Conservation (phyloP, 345 rosid genomes). For the Sapria himalayana region DNA sequence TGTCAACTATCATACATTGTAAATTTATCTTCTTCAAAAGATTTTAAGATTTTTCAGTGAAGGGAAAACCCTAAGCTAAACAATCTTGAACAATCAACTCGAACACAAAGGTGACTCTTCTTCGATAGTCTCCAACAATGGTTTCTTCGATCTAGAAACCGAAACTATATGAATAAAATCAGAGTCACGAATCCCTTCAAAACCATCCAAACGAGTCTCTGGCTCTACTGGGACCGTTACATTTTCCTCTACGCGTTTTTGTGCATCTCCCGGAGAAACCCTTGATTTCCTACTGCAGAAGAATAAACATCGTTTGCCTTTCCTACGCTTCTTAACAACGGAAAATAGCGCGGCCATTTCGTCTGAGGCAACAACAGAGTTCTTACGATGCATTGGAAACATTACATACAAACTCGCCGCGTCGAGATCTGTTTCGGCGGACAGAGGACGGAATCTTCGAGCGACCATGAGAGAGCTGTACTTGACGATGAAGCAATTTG, state of each 20-base stretch:
- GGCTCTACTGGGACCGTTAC: neutral
- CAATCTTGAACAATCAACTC: too few species aligned
- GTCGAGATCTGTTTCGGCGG: slow-evolving; percentile 67
- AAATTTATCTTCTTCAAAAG: too few species aligned
- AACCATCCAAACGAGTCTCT: slow-evolving; percentile 32
- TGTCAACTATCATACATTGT: too few species aligned
- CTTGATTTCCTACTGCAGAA: slow-evolving; percentile 13
- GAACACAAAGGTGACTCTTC: slow-evolving; percentile 33
- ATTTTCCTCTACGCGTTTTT: neutral
- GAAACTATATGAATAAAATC: slow-evolving; percentile 45
- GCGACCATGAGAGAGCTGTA: slow-evolving; percentile 46
- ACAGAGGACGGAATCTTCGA: slow-evolving; percentile 39
- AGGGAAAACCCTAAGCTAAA: too few species aligned
- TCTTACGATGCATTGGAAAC: slow-evolving; percentile 53
- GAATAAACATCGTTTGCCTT: too few species aligned
- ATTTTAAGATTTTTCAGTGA: too few species aligned
- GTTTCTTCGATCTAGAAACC: slow-evolving; percentile 53
- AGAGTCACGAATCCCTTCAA: slow-evolving; percentile 32
- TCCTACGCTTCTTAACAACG: slow-evolving; percentile 23
- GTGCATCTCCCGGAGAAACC: slow-evolving; percentile 13
- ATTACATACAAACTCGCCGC: slow-evolving; percentile 38
- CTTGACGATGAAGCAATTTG: slow-evolving; percentile 52
- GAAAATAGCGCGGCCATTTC: slow-evolving; percentile 49
- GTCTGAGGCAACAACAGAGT: slow-evolving; percentile 33
- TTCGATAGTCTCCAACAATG: slow-evolving; percentile 47